phyloP scores from a whole-genome alignment of 148 eudicot genomes.

The Selenicereus undatus region DNA sequence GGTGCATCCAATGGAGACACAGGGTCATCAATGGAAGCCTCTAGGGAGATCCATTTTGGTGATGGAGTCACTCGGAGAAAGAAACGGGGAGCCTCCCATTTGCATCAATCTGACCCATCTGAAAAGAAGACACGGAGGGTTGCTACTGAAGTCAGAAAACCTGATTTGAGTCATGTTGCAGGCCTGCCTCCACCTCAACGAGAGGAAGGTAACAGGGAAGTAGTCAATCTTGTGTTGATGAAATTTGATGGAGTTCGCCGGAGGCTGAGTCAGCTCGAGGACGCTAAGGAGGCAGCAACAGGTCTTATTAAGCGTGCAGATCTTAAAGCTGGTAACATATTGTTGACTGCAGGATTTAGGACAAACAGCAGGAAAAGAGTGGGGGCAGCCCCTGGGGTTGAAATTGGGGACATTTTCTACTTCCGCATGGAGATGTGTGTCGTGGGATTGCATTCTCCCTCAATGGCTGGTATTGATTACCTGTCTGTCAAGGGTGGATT shows the following conservation, averaged over 20 bases:
- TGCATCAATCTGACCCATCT: slow-evolving; percentile 21
- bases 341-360: slow-evolving; percentile 68
- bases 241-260: slow-evolving; percentile 65
- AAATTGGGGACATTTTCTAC: slow-evolving; percentile 85
- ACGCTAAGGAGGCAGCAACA: slow-evolving; percentile 45
- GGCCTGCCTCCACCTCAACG: slow-evolving; percentile 37
- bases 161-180: slow-evolving; percentile 37
- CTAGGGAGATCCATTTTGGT: slow-evolving; percentile 29
- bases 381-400: slow-evolving; percentile 82
- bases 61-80: slow-evolving; percentile 38
- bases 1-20: slow-evolving; percentile 48
- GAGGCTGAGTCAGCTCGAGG: slow-evolving; percentile 67
- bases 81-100: slow-evolving; percentile 24
- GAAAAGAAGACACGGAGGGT: slow-evolving; percentile 32
- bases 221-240: slow-evolving; percentile 41
- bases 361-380: slow-evolving; percentile 65
- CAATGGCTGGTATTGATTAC: slow-evolving; percentile 95
- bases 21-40: slow-evolving; percentile 37
- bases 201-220: slow-evolving; percentile 56
- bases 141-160: slow-evolving; percentile 28
- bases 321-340: slow-evolving; percentile 46
- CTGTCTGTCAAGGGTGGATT: slow-evolving; percentile 39
- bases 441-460: slow-evolving; percentile 76
- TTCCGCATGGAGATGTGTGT: slow-evolving; percentile 89
- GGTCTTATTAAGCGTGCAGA: slow-evolving; percentile 63